phyloP scores from a whole-genome alignment of 1,139 yeast genomes.

The Yamadazyma atmosphaerica region DNA sequence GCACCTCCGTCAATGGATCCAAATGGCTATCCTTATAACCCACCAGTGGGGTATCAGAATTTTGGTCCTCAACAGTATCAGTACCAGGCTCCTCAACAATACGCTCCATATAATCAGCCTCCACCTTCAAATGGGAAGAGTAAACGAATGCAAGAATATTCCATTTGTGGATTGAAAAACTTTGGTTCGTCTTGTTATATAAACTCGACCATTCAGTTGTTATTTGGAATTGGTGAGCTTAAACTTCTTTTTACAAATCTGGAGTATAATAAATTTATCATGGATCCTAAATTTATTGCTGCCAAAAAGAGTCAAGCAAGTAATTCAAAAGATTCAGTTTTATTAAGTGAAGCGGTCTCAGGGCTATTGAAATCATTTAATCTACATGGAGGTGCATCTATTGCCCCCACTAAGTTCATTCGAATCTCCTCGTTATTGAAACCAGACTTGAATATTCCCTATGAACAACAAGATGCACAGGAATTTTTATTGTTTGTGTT shows the following conservation, averaged over 20 bases:
- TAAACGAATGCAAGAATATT: slow-evolving; percentile 35
- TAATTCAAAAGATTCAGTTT: slow-evolving; percentile 27
- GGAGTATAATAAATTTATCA: slow-evolving; percentile 41
- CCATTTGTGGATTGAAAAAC: slow-evolving; percentile 66
- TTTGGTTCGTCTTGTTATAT: slow-evolving; percentile 75
- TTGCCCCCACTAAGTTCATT: slow-evolving; percentile 65
- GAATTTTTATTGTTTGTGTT: slow-evolving; percentile 67
- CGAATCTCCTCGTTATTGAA: slow-evolving; percentile 53
- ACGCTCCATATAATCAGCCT: background rate
- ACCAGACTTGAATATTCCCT: slow-evolving; percentile 67
- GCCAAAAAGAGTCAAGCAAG: slow-evolving; percentile 22
- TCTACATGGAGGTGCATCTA: slow-evolving; percentile 58
- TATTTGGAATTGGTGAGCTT: slow-evolving; percentile 54
- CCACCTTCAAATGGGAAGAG: slow-evolving; percentile 15
- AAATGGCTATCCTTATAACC: slow-evolving; percentile 2
- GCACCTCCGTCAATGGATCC: slow-evolving; percentile 1
- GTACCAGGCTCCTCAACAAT: slow-evolving; percentile 2
- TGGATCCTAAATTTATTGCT: slow-evolving; percentile 29
- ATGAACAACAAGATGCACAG: slow-evolving; percentile 78
- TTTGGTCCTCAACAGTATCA: background rate
- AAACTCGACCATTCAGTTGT: slow-evolving; percentile 65
- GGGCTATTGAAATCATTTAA: slow-evolving; percentile 44
- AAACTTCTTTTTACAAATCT: slow-evolving; percentile 42
- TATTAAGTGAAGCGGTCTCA: slow-evolving; percentile 49
- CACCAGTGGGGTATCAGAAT: background rate